Conservation (phyloP, 768 basidiomycete species). For the Paxillus ammoniavirescens region DNA sequence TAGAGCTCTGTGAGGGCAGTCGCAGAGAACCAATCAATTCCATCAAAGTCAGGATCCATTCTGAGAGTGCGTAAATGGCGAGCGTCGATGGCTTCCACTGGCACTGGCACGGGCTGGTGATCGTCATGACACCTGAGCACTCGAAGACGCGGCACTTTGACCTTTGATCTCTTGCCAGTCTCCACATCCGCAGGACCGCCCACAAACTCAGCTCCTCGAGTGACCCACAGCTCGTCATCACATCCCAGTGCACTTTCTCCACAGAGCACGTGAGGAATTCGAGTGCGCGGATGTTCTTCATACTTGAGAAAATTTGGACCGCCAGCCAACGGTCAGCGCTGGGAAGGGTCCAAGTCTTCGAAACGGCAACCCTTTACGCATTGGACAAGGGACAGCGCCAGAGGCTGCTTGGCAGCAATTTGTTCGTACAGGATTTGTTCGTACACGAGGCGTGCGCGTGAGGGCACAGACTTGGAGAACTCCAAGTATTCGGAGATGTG, state of each 20-base stretch:
- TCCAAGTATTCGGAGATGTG: constrained; percentile 31
- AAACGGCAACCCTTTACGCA: constrained; percentile 28
- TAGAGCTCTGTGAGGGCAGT: not conserved
- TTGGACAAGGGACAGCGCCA: too few species aligned
- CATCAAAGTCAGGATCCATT: not conserved
- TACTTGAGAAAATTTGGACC: not conserved
- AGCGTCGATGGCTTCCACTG: not conserved
- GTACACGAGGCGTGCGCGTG: too few species aligned
- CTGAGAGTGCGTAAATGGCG: not conserved
- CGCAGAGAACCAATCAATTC: not conserved
- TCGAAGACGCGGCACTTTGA: constrained; percentile 9
- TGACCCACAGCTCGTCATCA: constrained; percentile 2
- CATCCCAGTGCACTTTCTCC: constrained; percentile 12
- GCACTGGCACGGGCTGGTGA: not conserved
- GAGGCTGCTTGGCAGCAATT: too few species aligned
- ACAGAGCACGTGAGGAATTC: constrained; percentile 11
- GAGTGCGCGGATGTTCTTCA: constrained; percentile 18
- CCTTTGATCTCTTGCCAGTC: not conserved
- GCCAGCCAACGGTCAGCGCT: too few species aligned
- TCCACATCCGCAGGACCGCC: not conserved
- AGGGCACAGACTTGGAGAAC: too few species aligned
- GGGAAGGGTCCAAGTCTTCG: not conserved
- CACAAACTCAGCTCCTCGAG: constrained; percentile 19
- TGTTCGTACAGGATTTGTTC: too few species aligned
- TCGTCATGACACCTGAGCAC: not conserved